Percentiles rank a stretch among this genome's conserved stretches.
phyloP scores from a whole-genome alignment of 2,329 filamentous ascomycete genomes.

The Dactylellina leptospora region DNA sequence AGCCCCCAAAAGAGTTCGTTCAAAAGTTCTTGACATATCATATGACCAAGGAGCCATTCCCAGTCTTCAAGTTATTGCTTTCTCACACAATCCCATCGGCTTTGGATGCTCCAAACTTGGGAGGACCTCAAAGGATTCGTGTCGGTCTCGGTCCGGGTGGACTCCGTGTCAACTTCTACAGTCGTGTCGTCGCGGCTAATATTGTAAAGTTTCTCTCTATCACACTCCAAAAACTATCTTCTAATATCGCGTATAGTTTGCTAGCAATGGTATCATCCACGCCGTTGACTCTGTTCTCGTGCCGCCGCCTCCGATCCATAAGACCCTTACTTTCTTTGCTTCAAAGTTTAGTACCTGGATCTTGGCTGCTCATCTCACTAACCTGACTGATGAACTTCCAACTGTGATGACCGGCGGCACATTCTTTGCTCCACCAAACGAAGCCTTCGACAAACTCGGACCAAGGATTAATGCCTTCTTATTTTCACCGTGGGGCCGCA shows the following conservation, averaged over 20 bases:
- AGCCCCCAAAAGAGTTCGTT: slow-evolving; percentile 75
- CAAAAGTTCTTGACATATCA: slow-evolving; percentile 79
- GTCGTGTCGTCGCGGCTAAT: slow-evolving; percentile 73
- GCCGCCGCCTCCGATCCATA: slow-evolving; percentile 73
- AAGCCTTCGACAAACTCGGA: slow-evolving; percentile 79
- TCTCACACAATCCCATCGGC: slow-evolving; percentile 79
- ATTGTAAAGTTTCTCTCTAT: slow-evolving; percentile 66
- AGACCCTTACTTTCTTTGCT: slow-evolving; percentile 73
- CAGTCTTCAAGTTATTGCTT: slow-evolving; percentile 71
- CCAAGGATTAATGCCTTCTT: slow-evolving; percentile 80
- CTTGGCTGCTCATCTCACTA: slow-evolving; percentile 77
- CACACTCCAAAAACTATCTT: neutral
- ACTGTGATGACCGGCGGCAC: slow-evolving; percentile 68
- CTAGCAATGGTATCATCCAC: slow-evolving; percentile 83
- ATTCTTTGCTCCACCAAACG: slow-evolving; percentile 81
- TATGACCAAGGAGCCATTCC: slow-evolving; percentile 72
- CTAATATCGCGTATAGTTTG: slow-evolving; percentile 63
- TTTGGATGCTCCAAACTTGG: slow-evolving; percentile 65
- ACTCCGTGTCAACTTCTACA: slow-evolving; percentile 79
- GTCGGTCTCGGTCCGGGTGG: slow-evolving; percentile 71
- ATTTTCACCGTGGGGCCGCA: slow-evolving; percentile 77
- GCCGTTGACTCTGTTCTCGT: slow-evolving; percentile 77
- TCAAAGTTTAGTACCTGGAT: slow-evolving; percentile 79
- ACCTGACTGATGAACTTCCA: slow-evolving; percentile 71
- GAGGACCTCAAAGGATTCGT: slow-evolving; percentile 72